Conservation (phyloP, 75 land plant genomes). For the Chamaecyparis obtusa region DNA sequence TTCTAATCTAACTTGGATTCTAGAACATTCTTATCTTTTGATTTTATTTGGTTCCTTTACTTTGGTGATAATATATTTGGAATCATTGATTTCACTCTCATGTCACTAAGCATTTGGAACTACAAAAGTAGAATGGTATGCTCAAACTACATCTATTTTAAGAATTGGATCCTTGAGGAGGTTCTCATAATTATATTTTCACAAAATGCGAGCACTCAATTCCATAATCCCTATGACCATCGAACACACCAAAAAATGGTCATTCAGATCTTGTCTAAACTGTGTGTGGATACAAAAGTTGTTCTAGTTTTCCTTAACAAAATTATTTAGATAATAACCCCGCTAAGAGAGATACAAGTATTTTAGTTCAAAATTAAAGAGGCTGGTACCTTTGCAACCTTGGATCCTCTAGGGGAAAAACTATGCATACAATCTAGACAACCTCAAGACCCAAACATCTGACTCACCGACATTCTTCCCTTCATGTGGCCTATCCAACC, state of each 20-base stretch:
- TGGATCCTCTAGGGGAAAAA: slow-evolving; percentile 83
- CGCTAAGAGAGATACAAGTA: slow-evolving; percentile 74
- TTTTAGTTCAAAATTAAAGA: slow-evolving; percentile 52
- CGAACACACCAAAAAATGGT: slow-evolving; percentile 88
- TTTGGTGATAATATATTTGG: no score
- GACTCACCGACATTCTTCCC: slow-evolving; percentile 28
- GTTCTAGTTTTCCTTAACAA: slow-evolving; percentile 81
- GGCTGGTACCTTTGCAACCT: slow-evolving; percentile 59
- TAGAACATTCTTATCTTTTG: no score
- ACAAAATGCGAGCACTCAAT: slow-evolving; percentile 83
- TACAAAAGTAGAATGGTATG: slow-evolving; percentile 57
- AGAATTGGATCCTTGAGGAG: slow-evolving; percentile 45
- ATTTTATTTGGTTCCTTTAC: no score
- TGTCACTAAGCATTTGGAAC: slow-evolving; percentile 68
- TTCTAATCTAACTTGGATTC: no score
- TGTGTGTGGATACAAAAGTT: slow-evolving; percentile 70
- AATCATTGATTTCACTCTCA: slow-evolving; percentile 51
- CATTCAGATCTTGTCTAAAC: slow-evolving; percentile 57
- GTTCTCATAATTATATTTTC: slow-evolving; percentile 68
- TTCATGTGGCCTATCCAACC: not conserved
- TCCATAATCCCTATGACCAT: slow-evolving; percentile 87
- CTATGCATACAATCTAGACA: slow-evolving; percentile 72
- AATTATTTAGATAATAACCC: slow-evolving; percentile 80
- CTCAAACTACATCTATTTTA: slow-evolving; percentile 47
- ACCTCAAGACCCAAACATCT: slow-evolving; percentile 65